Base-by-base conservation (phyloP, 2,329 filamentous ascomycete species). In the Fusarium chaquense region DNA sequence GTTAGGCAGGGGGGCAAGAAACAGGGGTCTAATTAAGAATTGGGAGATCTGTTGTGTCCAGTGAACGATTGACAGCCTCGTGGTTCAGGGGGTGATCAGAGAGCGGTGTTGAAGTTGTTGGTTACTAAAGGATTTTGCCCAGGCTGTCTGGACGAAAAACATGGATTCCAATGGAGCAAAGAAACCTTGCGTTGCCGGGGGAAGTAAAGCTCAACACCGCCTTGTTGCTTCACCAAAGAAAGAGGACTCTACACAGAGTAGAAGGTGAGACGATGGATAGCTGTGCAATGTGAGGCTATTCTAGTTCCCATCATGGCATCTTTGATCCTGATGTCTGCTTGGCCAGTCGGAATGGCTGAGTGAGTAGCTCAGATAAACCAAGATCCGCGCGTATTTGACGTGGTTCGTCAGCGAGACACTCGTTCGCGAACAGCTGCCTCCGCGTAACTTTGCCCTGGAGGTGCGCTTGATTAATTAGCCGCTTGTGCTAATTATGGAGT, bases 291-390 rank as follows among this genome's bases (percentile, higher is more conserved):
- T 52, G 50, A 63, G 40, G 57, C 52, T 44, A 46, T 43, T 64
- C 47, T 44, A 30, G 47, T 40, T 38, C 18, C 43, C 35, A 58
- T 64, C 53, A 36, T 30, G 49, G 50, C 59, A 52, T 41, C 18
- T 51, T 46, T 46, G 51, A 38, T 45, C 32, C 33, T 43, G 65
- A 53, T 67, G 61, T 62, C 57, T 71, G 65, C 58, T 67, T 71
- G 67, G 62, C 71, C 69, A 73, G 65, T 70, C 62, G 65, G 71
- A 70, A 69, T 51, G 47, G 41, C 30, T 72, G 64, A 67, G 58
- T 62, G 43, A 65, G 36, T 61, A 65, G 53, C 57, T 50, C 55
- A 57, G 51, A 61, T 54, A 47, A 53, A 53, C 50, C 45, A 55
- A 70, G 69, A 70, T 70, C 67, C 62, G 61, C 28, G 57, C 60